Conservation (phyloP, 106 monocot genomes). For the Apostasia shenzhenica region DNA sequence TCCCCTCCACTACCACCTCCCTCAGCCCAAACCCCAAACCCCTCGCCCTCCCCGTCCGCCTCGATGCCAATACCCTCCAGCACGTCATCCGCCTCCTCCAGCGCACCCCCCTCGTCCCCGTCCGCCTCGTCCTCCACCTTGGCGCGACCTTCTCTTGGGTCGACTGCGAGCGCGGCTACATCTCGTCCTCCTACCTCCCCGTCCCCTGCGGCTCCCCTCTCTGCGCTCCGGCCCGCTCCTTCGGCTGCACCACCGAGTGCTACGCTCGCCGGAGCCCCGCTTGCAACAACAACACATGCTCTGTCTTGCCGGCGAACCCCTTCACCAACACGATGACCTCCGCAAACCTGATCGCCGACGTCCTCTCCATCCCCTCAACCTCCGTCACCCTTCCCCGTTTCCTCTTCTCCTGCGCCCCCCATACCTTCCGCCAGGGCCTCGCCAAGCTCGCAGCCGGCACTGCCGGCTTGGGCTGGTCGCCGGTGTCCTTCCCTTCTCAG, state of each 20-base stretch:
- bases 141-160: conserved; percentile 34
- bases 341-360: conserved; percentile 33
- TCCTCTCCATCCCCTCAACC: conserved; percentile 28
- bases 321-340: conserved; percentile 17
- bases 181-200: conserved; percentile 32
- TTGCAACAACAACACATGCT: conserved; percentile 38
- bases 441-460: conserved; percentile 29
- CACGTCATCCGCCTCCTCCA: conserved; percentile 28
- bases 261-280: conserved; percentile 13
- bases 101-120: conserved; percentile 25
- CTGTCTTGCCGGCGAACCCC: conserved; percentile 32
- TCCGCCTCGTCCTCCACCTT: conserved; percentile 36
- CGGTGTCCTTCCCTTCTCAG: conserved; percentile 30
- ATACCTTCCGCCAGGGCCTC: conserved; percentile 31
- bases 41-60: conserved; percentile 22
- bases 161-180: conserved; percentile 29
- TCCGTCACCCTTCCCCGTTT: conserved; percentile 26
- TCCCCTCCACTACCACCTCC: not conserved
- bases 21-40: conserved; percentile 6
- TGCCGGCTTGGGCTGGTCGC: conserved; percentile 31
- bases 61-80: conserved; percentile 31
- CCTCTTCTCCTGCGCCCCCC: conserved; percentile 8
- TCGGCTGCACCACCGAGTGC: conserved; percentile 11
- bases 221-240: conserved; percentile 32
- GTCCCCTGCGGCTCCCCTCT: conserved; percentile 32